Evolutionary conservation across 2,329 filamentous ascomycete genomes (phyloP), one percentile per base, ranked within the genome.

Genomic region (Calonectria naviculata): DNA sequence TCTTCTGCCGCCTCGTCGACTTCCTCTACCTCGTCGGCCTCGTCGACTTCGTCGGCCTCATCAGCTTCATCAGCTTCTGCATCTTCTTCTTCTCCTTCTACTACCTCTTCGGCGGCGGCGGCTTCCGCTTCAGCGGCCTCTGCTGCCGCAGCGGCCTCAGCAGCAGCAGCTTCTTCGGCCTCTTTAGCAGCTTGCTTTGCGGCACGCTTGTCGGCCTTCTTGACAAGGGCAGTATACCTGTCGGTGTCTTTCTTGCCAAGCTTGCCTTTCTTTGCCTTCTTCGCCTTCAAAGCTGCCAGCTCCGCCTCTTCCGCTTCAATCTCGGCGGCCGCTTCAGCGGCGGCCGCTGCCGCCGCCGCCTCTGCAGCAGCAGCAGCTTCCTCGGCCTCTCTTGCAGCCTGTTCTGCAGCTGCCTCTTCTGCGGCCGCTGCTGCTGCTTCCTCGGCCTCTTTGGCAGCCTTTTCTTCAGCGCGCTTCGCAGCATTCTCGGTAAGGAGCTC

Each of bases 261-360:
- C 24, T 70, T 78, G 29, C 76, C 76, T 74, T 85, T 84, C 76
- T 85, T 87, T 36, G 46, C 67, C 42, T 78, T 80, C 70, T 79
- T 80, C 17, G 82, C 83, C 41, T 83, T 81, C 61, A 82, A 81
- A 21, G 81, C 81, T 19, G 81, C 82, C 26, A 84, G 83, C 75
- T 87, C 84, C 54, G 84, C 82, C 8, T 82, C 83, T 68, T 86
- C 83, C 29, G 81, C 81, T 4, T 82, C 80, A 29, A 73, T 62
- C n/a, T 61, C 24, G 4, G 60, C 60, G 2, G 47, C 60, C 21
- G 47, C 75, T 58, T 73, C 65, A 2, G 66, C 70, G 1, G 74
- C 73, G 15, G 47, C 61, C 3, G 36, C 56, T 1, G 31, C 52
- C 5, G 52, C 52, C 5, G 52, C 52, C 1, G 21, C 21, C 26